Evolutionary conservation across 768 basidiomycete species (phyloP), one percentile per base, ranked within the genome.

Genomic region (Leucocoprinus birnbaumii): DNA sequence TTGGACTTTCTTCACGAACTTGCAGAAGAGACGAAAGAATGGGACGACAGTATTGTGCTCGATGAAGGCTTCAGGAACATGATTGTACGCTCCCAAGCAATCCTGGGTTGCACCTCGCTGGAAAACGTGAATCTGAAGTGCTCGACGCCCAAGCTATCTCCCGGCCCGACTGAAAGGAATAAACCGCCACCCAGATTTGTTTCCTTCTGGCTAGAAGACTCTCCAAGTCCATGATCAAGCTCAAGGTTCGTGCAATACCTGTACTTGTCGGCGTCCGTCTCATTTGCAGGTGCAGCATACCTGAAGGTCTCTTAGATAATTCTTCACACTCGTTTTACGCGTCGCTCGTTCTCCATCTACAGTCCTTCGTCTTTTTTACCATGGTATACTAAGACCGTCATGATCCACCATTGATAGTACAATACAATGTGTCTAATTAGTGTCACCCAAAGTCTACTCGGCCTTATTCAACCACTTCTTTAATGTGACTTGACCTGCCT

Each of bases 391-490:
- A 37, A n/a, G n/a, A n/a, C n/a, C n/a, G 21, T 46, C 22, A 37
- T 10, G 40, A 26, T n/a, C n/a, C n/a, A 19, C 26, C 21, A 50
- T 25, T 19, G 26, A 55, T 55, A 48, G 43, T 51, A 45, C 43
- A 47, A 13, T 58, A 48, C 38, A 54, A 34, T 25, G n/a, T 31
- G 27, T 35, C 43, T 41, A 42, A n/a, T 24, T 14, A 19, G 21
- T 16, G n/a, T 21, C 19, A 37, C 19, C 25, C 3, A 48, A 22
- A 56, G 18, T 43, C 21, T 62, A 77, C 61, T 73, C 73, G 1
- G 80, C 79, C 59, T 84, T 89, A 48, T 69, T 81, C 51, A 91
- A 72, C 91, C 91, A 93, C 65, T 88, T 89, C 65, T 81, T 89
- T 52, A 94, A 68, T 60, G 79, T 87, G 10, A 83, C 80, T 61